Conservation (phyloP, 352 stramenopile species). For the Globisporangium perplexum region DNA sequence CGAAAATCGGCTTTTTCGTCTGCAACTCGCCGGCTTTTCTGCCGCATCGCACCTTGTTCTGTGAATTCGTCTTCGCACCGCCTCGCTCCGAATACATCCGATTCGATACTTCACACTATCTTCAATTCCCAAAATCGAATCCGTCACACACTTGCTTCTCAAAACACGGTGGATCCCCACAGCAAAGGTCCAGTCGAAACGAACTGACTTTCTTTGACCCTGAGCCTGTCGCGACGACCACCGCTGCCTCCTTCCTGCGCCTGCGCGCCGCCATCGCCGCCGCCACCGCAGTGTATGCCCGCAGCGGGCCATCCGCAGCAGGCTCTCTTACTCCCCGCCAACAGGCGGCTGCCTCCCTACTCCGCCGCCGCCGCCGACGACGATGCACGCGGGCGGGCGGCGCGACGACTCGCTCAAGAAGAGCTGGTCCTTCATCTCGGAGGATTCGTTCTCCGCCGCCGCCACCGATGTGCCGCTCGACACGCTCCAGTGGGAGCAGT, state of each 20-base stretch:
- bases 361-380: not conserved
- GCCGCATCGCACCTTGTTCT: no score
- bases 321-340: not conserved
- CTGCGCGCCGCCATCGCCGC: no score
- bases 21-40: no score
- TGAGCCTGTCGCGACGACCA: not conserved
- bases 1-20: no score
- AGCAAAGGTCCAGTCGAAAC: not conserved
- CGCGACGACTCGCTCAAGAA: constrained; percentile 22
- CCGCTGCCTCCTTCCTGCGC: not conserved
- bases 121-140: not conserved
- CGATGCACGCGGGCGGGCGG: constrained; percentile 7
- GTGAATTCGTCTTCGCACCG: no score
- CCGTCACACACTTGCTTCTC: no score
- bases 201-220: not conserved
- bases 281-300: no score
- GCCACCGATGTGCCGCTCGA: constrained; percentile 26
- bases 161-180: not conserved
- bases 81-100: not conserved
- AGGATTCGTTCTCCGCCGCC: constrained; percentile 52
- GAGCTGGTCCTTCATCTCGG: constrained; percentile 81
- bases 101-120: not conserved
- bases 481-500: constrained; percentile 41
- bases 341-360: not conserved
- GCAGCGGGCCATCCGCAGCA: not conserved